Percentiles rank a stretch among this genome's conserved stretches.
Evolutionary conservation across 108 stramenopile genomes (phyloP).

Genomic region (Aurantiochytrium sp.): DNA sequence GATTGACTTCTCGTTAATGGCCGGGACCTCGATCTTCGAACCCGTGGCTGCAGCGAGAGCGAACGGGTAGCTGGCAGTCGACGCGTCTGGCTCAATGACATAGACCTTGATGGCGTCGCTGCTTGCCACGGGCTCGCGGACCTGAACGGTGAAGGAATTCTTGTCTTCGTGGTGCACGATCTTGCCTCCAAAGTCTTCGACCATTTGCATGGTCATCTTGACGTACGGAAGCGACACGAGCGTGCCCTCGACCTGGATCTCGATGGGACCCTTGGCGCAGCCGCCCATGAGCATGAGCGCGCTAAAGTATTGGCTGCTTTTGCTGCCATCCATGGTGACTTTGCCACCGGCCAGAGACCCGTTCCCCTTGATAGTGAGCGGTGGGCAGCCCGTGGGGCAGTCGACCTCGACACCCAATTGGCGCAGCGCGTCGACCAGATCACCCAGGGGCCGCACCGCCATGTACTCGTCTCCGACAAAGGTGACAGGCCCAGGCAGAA

Average conservation of each 20-base stretch:
- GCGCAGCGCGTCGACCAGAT: conserved; percentile 3
- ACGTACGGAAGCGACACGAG: conserved; percentile 19
- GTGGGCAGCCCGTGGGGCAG: conserved; percentile 12
- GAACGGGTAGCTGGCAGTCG: conserved; percentile 15
- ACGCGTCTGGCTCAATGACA: conserved; percentile 17
- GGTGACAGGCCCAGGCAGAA: background rate
- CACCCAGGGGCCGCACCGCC: conserved; percentile 13
- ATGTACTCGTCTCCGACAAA: conserved; percentile 23
- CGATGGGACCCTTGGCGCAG: background rate
- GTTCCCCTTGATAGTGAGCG: conserved; percentile 15
- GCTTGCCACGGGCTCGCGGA: background rate
- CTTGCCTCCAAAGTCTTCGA: background rate
- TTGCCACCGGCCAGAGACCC: background rate
- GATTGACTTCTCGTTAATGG: background rate
- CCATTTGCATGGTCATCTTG: conserved; percentile 19
- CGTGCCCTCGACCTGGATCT: background rate
- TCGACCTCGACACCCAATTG: background rate
- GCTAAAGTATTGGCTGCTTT: conserved; percentile 22
- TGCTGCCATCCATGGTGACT: background rate
- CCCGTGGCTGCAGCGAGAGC: conserved; percentile 21
- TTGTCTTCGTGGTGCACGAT: background rate
- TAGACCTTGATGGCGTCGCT: background rate
- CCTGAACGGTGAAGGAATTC: background rate
- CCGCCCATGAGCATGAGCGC: background rate
- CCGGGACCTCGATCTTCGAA: background rate